Evolutionary conservation across 2,329 filamentous ascomycete genomes (phyloP), one percentile per base, ranked within the genome.

Genomic region (Sarocladiaceae sp.): DNA sequence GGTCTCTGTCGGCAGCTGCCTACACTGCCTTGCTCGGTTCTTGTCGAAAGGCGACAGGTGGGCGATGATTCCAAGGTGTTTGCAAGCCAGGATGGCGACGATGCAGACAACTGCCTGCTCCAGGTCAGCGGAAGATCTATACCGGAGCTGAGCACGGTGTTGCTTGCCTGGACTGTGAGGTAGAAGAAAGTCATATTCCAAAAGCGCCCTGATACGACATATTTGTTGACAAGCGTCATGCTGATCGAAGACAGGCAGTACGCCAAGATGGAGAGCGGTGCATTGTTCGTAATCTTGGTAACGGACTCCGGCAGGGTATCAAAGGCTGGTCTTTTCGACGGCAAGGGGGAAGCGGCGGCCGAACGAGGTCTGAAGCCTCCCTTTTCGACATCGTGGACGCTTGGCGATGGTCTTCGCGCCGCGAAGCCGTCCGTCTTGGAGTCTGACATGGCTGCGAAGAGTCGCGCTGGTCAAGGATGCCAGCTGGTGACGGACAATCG

Each of bases 181-280:
- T 95, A 82, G 66, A 95, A 85, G 66, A 95, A 93, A 67, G 90
- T 93, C 57, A 95, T 67, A 67, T 95, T 95, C 76, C 91, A 95
- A 52, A 83, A 76, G 45, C 77, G 73, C 47, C 89, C 89, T 12
- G 86, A 94, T 33, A 95, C 77, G 51, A 94, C 88, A 65, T 90
- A 95, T 76, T 95, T 95, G 72, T 95, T 95, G 63, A 90, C 90
- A n/a, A 94, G 84, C 10, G 89, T 95, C 89, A 95, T 95, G 63
- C 90, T 76, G 59, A 95, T 95, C 16, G 88, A 95, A 46, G 88
- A 86, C 58, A 83, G 73, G 67, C 89, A 95, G 72, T 95, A 95
- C 45, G 85, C 78, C 52, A 93, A 62, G 55, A 95, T 33, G 15
- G 40, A 43, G 13, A 43, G 13, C 27, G 40, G 40, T 18, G 40